Evolutionary conservation across 257 asterid species (phyloP).

Genomic region (Solanum lycopersicoides): DNA sequence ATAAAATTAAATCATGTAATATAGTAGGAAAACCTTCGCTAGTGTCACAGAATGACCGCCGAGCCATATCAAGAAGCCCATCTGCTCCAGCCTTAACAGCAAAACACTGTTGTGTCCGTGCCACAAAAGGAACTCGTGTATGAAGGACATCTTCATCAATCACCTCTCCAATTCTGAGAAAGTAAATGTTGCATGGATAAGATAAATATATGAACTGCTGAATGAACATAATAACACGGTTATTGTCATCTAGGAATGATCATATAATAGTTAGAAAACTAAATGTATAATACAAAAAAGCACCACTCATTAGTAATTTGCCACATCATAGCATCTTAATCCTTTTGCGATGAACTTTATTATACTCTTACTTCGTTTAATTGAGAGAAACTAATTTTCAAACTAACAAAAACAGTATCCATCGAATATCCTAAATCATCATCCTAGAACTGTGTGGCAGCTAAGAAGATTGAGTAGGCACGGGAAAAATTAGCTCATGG

Average conservation of each 20-base stretch:
- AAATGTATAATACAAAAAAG: neutral
- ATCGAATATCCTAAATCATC: neutral
- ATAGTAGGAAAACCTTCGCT: conserved; percentile 71
- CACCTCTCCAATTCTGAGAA: conserved; percentile 76
- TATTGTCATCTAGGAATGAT: neutral
- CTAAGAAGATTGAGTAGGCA: neutral
- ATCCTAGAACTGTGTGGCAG: neutral
- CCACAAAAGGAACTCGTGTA: conserved; percentile 90
- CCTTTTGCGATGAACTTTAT: neutral
- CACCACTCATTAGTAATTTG: neutral
- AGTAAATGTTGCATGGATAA: neutral
- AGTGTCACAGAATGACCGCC: conserved; percentile 93
- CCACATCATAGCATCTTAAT: neutral
- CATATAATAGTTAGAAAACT: neutral
- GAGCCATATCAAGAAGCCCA: conserved; percentile 88
- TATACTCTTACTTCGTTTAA: neutral
- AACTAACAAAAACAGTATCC: neutral
- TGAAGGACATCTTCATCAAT: conserved; percentile 95
- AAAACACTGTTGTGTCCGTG: conserved; percentile 96
- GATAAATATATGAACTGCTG: neutral
- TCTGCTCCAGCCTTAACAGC: conserved; percentile 96
- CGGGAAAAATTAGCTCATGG: neutral
- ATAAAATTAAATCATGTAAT: neutral
- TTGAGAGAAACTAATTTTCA: neutral
- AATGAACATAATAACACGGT: neutral